phyloP scores from a whole-genome alignment of 805 yeast genomes.

The Cyberlindnera maritima region DNA sequence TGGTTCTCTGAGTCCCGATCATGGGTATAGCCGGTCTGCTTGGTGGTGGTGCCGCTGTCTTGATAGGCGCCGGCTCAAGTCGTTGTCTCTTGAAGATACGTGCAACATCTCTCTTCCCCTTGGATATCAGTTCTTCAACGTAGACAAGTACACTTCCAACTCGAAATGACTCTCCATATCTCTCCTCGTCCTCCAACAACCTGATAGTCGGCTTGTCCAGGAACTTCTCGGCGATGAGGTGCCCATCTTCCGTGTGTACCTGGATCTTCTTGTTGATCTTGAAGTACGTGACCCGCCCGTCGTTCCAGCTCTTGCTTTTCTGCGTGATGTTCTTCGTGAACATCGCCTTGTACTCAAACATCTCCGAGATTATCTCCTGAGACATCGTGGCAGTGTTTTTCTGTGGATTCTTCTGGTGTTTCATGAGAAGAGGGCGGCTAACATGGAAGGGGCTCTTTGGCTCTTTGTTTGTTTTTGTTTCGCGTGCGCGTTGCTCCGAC shows the following conservation, averaged over 20 bases:
- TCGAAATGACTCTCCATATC: conserved; percentile 19
- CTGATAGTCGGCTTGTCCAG: conserved; percentile 10
- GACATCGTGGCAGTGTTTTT: conserved; percentile 14
- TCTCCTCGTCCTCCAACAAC: conserved; percentile 4
- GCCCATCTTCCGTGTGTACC: conserved; percentile 16
- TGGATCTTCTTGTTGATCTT: conserved; percentile 24
- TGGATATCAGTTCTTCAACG: conserved; percentile 13
- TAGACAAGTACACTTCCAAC: conserved; percentile 19
- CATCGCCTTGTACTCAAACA: conserved; percentile 21
- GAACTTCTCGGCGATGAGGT: conserved; percentile 18
- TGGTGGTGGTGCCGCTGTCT: neutral
- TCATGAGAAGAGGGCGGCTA: neutral
- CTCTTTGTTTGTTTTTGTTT: conserved; percentile 1
- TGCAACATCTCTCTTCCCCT: conserved; percentile 19
- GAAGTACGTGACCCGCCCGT: conserved; percentile 23
- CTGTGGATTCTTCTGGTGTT: neutral
- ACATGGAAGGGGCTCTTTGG: neutral
- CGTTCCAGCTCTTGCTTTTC: conserved; percentile 25
- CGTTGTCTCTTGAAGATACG: conserved; percentile 15
- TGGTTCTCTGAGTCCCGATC: too few species aligned
- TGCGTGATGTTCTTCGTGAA: conserved; percentile 23
- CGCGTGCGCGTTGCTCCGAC: neutral
- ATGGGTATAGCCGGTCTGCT: neutral
- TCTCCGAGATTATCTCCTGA: conserved; percentile 23
- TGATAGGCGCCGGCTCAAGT: neutral